Base-by-base conservation (phyloP, 176 grass and related monocot species). In the Olyra latifolia region DNA sequence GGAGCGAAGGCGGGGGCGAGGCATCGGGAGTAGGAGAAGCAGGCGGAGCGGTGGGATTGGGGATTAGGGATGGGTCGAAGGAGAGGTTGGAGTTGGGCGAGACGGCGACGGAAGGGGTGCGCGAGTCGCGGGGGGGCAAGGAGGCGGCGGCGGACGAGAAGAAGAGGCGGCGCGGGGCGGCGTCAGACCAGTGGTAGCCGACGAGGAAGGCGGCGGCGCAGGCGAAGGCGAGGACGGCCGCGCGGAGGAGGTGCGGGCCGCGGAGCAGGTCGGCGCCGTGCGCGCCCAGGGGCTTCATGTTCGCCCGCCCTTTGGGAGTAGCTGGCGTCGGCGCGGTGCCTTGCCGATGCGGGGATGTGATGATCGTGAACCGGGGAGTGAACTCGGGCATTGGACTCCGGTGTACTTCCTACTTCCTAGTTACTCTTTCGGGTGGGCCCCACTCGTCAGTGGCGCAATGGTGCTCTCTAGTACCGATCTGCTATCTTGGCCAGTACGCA, bases 181-280 rank as follows among this genome's bases (percentile, higher is more conserved):
- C 41, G 64, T 87, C 79, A 71, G 82, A 82, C 95, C 95, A 94
- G 83, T 87, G 75, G 83, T 87, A 91, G 69, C 90, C 95, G 66
- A 93, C 67, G 78, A 92, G 89, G 88, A 98, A 98, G 84, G 85
- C 86, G 58, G 88, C 78, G 73, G 86, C 52, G 74, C 90, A 84
- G 58, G 85, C 90, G 62, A 87, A 17, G 62, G 86, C 88, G 90
- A 98, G 52, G 44, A 79, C 77, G 65, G 74, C 46, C 69, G 74
- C 58, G 70, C 92, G 85, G 76, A 93, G 9, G 53, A 91, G 72
- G 28, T 83, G 87, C 69, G 80, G 83, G 49, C 79, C 83, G 42
- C 74, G 75, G 50, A 92, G 84, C 64, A 83, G 32, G 39, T 90
- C 91, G 62, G 78, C 69, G 73, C 48, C 75, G 32, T 62, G 62